These are phyloP conservation scores for Lepidium africanum DNA, from an alignment of 345 rosid genomes.

Conservation along the genomic window DNA sequence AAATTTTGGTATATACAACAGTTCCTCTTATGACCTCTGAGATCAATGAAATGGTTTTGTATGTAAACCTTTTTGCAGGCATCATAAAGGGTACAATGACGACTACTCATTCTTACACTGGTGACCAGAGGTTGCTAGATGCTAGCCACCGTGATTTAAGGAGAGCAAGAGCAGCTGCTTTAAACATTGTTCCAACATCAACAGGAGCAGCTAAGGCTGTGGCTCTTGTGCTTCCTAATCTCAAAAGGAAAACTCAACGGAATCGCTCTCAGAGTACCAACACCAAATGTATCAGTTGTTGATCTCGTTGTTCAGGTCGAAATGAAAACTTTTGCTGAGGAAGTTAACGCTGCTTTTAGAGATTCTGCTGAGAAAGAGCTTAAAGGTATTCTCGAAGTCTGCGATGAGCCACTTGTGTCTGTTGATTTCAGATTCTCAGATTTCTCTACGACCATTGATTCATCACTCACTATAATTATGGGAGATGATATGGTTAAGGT, in stretches of 20 bases:
- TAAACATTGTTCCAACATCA: conserved; percentile 91
- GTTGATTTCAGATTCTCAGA: conserved; percentile 93
- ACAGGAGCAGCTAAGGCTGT: conserved; percentile 98
- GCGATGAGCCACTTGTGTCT: conserved; percentile 93
- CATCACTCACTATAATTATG: conserved; percentile 94
- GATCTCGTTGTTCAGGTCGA: conserved; percentile 90
- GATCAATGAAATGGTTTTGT: not conserved
- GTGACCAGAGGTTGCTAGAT: conserved; percentile 89
- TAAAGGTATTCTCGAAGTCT: conserved; percentile 70
- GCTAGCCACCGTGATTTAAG: conserved; percentile 98
- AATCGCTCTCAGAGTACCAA: conserved; percentile 91
- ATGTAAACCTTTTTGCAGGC: conserved; percentile 33
- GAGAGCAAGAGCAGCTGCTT: conserved; percentile 94
- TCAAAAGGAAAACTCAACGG: conserved; percentile 94
- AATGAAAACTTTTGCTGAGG: conserved; percentile 91
- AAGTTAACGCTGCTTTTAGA: conserved; percentile 87
- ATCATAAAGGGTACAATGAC: conserved; percentile 99
- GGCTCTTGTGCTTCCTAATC: conserved; percentile 84
- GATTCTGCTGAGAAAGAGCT: conserved; percentile 79
- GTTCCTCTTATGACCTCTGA: not conserved
- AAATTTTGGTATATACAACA: conserved; percentile 61
- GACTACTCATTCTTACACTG: conserved; percentile 96
- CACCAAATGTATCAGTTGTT: conserved; percentile 92
- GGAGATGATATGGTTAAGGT: conserved; percentile 99
- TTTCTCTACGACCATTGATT: conserved; percentile 69